phyloP scores from a whole-genome alignment of 768 basidiomycete genomes.

The Phlebiopsis gigantea region DNA sequence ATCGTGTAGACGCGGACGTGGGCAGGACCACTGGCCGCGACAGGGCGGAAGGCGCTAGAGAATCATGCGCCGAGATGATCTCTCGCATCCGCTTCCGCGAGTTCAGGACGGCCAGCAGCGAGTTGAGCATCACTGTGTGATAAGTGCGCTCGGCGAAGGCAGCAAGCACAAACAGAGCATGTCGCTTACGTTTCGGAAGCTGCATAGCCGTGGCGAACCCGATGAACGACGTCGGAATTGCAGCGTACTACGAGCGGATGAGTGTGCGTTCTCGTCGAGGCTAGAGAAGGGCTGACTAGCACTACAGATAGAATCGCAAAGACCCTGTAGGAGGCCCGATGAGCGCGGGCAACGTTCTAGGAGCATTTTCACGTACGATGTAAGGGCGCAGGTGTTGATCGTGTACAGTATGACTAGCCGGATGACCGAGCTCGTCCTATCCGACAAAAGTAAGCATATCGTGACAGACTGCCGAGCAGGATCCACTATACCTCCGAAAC shows the following conservation, averaged over 20 bases:
- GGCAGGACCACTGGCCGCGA: no score
- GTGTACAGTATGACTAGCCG: not conserved
- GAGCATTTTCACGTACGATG: not conserved
- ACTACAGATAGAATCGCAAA: not conserved
- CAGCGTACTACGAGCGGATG: not conserved
- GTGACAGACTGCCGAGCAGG: no score
- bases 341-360: no score
- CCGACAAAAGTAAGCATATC: not conserved
- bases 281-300: not conserved
- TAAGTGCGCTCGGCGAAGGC: not conserved
- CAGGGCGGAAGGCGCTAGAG: no score
- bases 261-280: not conserved
- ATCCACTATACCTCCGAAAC: not conserved
- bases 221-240: not conserved
- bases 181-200: not conserved
- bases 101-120: not conserved
- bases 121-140: not conserved
- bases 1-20: no score
- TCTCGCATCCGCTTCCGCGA: not conserved
- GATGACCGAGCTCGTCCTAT: not conserved
- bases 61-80: not conserved
- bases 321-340: not conserved
- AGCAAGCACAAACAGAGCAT: not conserved
- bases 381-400: not conserved
- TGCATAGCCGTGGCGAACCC: not conserved